Evolutionary conservation across 2,329 filamentous ascomycete species (phyloP).

Genomic region (Onygenales sp.): DNA sequence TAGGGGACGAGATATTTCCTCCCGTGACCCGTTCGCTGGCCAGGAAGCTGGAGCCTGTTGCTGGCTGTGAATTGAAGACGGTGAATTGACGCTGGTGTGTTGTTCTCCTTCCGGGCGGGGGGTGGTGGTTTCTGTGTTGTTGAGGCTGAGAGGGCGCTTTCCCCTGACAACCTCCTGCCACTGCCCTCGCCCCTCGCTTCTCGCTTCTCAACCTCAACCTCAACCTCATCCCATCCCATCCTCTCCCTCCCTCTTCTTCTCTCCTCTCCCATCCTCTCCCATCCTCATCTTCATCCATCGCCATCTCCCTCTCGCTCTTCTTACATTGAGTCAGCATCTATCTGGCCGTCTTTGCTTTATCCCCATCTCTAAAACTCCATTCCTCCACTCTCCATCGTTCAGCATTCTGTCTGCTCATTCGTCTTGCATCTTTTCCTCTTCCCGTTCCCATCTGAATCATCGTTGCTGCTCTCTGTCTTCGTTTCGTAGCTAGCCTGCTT

Average conservation of each 20-base stretch:
- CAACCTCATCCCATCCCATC: no score
- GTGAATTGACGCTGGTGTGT: not conserved
- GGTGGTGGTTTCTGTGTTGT: not conserved
- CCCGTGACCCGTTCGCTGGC: not conserved
- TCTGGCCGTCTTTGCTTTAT: slow-evolving; percentile 47
- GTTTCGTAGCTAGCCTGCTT: no score
- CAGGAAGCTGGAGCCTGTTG: not conserved
- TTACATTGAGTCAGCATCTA: not conserved
- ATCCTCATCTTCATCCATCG: slow-evolving; percentile 4
- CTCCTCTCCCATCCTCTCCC: not conserved
- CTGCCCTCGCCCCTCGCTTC: not conserved
- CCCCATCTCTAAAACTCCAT: slow-evolving; percentile 21
- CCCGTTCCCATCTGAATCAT: not conserved
- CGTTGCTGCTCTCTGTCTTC: no score
- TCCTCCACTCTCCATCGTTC: slow-evolving; percentile 10
- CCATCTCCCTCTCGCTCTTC: slow-evolving; percentile 10
- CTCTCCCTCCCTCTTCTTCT: not conserved
- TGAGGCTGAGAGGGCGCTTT: not conserved
- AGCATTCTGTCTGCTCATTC: slow-evolving; percentile 2
- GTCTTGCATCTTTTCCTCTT: not conserved
- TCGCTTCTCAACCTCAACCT: not conserved
- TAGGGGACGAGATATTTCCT: not conserved
- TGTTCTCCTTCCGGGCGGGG: not conserved
- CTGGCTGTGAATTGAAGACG: not conserved
- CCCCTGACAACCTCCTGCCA: not conserved